Conservation (phyloP, 768 basidiomycete genomes). For the Cyclocybe cylindracea region DNA sequence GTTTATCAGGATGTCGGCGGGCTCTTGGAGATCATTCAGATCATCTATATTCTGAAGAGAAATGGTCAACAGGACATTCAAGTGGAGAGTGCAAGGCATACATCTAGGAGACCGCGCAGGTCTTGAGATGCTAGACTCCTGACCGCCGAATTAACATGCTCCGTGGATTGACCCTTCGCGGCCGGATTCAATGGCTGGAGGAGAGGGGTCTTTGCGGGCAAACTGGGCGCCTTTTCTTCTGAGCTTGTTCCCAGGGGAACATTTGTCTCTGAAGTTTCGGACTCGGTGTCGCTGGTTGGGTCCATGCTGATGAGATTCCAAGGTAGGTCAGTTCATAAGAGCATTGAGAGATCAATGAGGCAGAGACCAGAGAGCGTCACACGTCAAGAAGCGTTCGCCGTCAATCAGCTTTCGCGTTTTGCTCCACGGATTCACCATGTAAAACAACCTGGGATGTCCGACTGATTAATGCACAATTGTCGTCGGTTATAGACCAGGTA, state of each 20-base stretch:
- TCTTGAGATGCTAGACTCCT: neutral
- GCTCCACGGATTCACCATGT: too few species aligned
- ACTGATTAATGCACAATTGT: neutral
- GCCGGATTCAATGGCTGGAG: too few species aligned
- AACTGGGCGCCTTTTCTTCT: too few species aligned
- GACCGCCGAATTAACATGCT: too few species aligned
- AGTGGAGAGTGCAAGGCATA: neutral
- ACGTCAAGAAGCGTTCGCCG: too few species aligned
- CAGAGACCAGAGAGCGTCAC: too few species aligned
- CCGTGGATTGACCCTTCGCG: too few species aligned
- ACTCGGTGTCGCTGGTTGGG: constrained; percentile 53
- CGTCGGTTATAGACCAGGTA: constrained; percentile 46
- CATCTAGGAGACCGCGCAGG: constrained; percentile 1
- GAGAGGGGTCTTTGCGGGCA: too few species aligned
- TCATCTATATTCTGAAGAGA: neutral
- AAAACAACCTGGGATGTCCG: too few species aligned
- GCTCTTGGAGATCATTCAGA: constrained; percentile 5
- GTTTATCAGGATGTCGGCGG: constrained; percentile 7
- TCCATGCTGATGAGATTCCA: constrained; percentile 9
- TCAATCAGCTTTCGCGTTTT: too few species aligned
- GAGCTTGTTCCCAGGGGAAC: neutral
- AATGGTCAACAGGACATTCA: neutral
- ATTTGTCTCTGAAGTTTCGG: constrained; percentile 24
- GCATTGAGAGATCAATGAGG: too few species aligned
- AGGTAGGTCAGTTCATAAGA: neutral